Evolutionary conservation across 2,329 filamentous ascomycete species (phyloP), one percentile per base, ranked within the genome.

Genomic region (Aaosphaeria pasadenensis): DNA sequence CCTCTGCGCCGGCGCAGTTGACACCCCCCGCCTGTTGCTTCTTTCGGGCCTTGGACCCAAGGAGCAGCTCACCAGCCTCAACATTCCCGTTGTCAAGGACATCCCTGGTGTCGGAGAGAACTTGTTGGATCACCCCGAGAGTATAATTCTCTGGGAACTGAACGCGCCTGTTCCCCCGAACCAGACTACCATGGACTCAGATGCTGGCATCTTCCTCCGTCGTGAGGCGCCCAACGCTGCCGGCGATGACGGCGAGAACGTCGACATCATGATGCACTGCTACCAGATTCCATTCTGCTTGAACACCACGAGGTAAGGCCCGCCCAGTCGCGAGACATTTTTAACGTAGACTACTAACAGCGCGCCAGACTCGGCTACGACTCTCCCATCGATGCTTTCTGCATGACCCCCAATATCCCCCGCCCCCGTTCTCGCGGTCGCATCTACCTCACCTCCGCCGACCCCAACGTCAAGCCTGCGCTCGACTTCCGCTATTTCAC

Each of bases 191-290:
- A 92, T 92, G 88, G 88, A 94, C 74, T 95, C 87, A 28, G 91
- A 96, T 66, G 89, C 89, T 3, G 89, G 88, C 54, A 87, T 94
- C 65, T 95, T 95, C 80, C 77, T 95, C 48, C 88, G 90, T 53
- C 87, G 89, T 50, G 85, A 95, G 71, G 67, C 78, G 11, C 77
- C 82, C 59, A 84, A 91, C 63, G 87, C 89, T 2, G 81, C 79
- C 4, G 81, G 81, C 48, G 74, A 75, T 2, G 89, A 95, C 59
- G 87, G 87, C 45, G 81, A 87, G 52, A 85, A 88, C 47, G 88
- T 87, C 54, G 91, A 96, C 65, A 75, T 95, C 63, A 95, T 95
- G 91, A 94, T 94, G 87, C 90, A 95, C 76, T 95, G 90, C 81
- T 95, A 95, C 77, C 91, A 95, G 74, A 95, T 95, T 58, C 90